A percentile compares a stretch with the other conserved stretches of the same genome.
Conservation (phyloP, 192 early-diverging fungal genomes). For the Dispira simplex region DNA sequence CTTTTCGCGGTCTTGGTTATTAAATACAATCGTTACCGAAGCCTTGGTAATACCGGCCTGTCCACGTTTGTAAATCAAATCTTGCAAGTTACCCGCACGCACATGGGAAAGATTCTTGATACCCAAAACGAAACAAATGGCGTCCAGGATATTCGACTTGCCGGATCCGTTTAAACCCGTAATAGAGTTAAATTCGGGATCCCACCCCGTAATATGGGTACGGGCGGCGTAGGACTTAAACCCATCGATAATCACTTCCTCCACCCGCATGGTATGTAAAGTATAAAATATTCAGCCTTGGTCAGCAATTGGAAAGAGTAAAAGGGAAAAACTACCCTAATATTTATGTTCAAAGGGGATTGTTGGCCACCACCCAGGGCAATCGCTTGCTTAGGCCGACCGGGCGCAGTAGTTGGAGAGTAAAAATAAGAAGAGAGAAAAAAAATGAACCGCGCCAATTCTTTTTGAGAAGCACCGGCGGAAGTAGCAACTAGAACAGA, state of each 20-base stretch:
- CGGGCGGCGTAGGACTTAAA: constrained; percentile 97
- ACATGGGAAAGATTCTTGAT: constrained; percentile 88
- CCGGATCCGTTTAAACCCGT: constrained; percentile 97
- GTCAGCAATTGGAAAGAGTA: too few species aligned
- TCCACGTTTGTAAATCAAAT: constrained; percentile 97
- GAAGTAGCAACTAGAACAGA: too few species aligned
- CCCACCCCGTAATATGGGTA: constrained; percentile 96
- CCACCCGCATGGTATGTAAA: constrained; percentile 52
- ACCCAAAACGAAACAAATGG: constrained; percentile 97
- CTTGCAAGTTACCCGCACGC: constrained; percentile 84
- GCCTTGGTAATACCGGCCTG: constrained; percentile 98
- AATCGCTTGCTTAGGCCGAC: too few species aligned
- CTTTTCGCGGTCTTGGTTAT: constrained; percentile 70
- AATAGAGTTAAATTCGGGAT: constrained; percentile 94
- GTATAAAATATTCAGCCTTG: too few species aligned
- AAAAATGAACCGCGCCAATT: too few species aligned
- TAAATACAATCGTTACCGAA: constrained; percentile 91
- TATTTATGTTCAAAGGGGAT: too few species aligned
- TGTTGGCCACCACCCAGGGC: too few species aligned
- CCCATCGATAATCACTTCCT: constrained; percentile 94
- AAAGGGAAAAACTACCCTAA: too few species aligned
- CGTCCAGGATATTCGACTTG: constrained; percentile 96
- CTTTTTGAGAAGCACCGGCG: too few species aligned
- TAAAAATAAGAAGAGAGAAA: too few species aligned
- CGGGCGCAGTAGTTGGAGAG: too few species aligned